These are phyloP conservation scores for Microbotryum silenes-acaulis DNA, from an alignment of 1,284 basidiomycete species.

Conservation along the genomic window DNA sequence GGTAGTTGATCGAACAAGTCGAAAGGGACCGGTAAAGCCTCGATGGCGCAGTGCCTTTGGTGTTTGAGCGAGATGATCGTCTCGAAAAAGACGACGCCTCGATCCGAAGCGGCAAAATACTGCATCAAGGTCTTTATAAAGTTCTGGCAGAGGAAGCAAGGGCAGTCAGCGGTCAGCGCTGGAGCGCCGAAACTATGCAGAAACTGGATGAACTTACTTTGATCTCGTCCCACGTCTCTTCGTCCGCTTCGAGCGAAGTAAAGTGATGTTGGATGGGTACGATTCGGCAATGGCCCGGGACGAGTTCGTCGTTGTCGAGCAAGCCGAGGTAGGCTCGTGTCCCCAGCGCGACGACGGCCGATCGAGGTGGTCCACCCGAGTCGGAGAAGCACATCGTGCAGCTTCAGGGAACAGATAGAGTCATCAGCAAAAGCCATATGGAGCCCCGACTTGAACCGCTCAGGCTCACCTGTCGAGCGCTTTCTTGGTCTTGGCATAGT, in stretches of 20 bases:
- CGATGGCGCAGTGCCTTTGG: slow-evolving; percentile 86
- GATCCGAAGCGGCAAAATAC: slow-evolving; percentile 74
- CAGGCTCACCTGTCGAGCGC: slow-evolving; percentile 54
- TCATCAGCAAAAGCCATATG: background rate
- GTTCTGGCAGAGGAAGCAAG: slow-evolving; percentile 53
- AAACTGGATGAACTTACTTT: slow-evolving; percentile 51
- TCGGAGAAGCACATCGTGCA: slow-evolving; percentile 86
- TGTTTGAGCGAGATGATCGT: slow-evolving; percentile 78
- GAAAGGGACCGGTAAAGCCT: slow-evolving; percentile 79
- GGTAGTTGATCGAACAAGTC: slow-evolving; percentile 75
- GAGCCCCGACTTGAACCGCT: background rate
- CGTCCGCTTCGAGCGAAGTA: slow-evolving; percentile 84
- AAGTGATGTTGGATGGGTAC: slow-evolving; percentile 93
- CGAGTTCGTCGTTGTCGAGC: slow-evolving; percentile 74
- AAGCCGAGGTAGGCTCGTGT: slow-evolving; percentile 82
- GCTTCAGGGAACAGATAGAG: slow-evolving; percentile 26
- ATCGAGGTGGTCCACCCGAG: slow-evolving; percentile 61
- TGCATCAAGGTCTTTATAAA: slow-evolving; percentile 98
- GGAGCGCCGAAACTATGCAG: background rate
- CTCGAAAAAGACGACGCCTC: slow-evolving; percentile 88
- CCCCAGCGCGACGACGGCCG: slow-evolving; percentile 81
- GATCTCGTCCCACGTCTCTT: slow-evolving; percentile 97
- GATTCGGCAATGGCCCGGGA: slow-evolving; percentile 83
- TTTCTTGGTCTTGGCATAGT: slow-evolving; percentile 90
- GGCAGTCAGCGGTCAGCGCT: background rate